Conservation (phyloP, 148 eudicot genomes). For the Vaccinium vitisidaea region DNA sequence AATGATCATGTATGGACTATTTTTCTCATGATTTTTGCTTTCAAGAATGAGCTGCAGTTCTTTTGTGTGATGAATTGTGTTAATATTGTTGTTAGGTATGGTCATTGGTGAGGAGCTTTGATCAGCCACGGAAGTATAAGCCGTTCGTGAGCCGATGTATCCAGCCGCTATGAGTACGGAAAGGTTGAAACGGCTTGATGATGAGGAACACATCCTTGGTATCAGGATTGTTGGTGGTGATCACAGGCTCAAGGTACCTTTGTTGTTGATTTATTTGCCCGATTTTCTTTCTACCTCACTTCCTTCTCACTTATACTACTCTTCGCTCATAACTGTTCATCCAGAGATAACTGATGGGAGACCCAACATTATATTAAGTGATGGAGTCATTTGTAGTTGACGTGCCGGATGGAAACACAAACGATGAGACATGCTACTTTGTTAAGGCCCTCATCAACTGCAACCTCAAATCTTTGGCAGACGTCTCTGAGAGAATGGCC, state of each 20-base stretch:
- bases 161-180: conserved; percentile 50
- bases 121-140: conserved; percentile 51
- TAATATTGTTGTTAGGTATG: conserved; percentile 30
- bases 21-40: background rate
- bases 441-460: conserved; percentile 65
- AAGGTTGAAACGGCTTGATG: conserved; percentile 43
- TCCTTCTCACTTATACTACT: conserved; percentile 34
- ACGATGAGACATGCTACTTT: conserved; percentile 67
- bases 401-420: conserved; percentile 69
- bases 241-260: conserved; percentile 44
- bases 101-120: conserved; percentile 53
- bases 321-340: conserved; percentile 67
- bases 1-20: too few relatives aligned
- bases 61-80: background rate
- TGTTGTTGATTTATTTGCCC: background rate
- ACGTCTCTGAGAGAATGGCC: conserved; percentile 73
- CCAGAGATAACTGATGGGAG: conserved; percentile 61
- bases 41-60: too few relatives aligned
- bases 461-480: conserved; percentile 71
- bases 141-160: conserved; percentile 47
- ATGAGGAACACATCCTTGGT: conserved; percentile 43
- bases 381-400: conserved; percentile 72
- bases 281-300: background rate
- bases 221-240: conserved; percentile 47
- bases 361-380: too few relatives aligned